Percentiles rank a stretch among this genome's conserved stretches.
These are phyloP conservation scores for Thelephora terrestris DNA, from an alignment of 1,284 basidiomycete genomes.

Conservation along the genomic window DNA sequence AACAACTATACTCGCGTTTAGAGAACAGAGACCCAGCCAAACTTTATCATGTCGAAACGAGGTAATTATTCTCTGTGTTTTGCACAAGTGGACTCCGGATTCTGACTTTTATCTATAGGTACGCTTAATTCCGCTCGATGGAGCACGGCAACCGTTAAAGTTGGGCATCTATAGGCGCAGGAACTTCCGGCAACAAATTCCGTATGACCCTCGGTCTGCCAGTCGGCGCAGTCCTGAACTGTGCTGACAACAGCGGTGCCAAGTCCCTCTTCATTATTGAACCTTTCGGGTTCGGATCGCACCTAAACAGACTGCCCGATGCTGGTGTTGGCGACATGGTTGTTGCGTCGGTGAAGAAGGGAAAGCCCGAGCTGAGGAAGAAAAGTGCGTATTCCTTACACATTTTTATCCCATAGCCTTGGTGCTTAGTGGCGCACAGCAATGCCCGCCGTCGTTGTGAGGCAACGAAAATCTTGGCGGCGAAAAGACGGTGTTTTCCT, in stretches of 20 bases:
- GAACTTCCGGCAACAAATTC: conserved; percentile 87
- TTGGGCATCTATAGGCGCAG: conserved; percentile 20
- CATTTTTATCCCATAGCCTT: background rate
- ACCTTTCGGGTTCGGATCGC: conserved; percentile 89
- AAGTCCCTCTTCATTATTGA: conserved; percentile 92
- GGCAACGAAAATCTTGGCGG: conserved; percentile 98
- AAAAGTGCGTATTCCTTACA: conserved; percentile 66
- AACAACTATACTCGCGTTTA: no score
- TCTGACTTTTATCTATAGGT: conserved; percentile 36
- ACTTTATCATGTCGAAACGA: conserved; percentile 4
- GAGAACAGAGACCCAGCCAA: no score
- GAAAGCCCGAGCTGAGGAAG: conserved; percentile 99
- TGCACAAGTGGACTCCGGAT: conserved; percentile 9
- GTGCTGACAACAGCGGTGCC: conserved; percentile 99
- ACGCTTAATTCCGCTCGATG: conserved; percentile 33
- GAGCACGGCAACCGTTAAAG: conserved; percentile 11
- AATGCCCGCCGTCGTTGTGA: conserved; percentile 95
- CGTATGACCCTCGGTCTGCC: conserved; percentile 96
- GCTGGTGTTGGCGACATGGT: conserved; percentile 99
- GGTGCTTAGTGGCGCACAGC: conserved; percentile 37
- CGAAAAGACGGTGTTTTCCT: conserved; percentile 97
- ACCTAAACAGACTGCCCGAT: conserved; percentile 95
- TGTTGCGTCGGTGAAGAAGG: conserved; percentile 99
- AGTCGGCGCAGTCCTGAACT: conserved; percentile 98
- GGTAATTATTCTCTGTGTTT: conserved; percentile 1